These are phyloP conservation scores for Grosmannia huntii DNA, from an alignment of 2,329 filamentous ascomycete genomes.

Conservation along the genomic window DNA sequence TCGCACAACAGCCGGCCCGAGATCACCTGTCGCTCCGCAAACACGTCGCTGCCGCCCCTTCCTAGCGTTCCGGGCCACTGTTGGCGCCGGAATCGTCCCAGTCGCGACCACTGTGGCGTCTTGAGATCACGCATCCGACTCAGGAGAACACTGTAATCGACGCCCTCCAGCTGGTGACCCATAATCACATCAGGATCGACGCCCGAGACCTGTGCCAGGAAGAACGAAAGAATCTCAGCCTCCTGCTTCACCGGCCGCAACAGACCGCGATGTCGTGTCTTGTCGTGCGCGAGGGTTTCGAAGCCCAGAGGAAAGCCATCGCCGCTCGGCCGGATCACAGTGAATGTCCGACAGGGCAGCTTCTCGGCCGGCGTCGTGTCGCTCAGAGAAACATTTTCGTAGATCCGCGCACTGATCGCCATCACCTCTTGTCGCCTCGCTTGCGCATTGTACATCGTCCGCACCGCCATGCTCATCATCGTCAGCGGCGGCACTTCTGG, in stretches of 20 bases:
- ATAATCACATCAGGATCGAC: conserved; percentile 89
- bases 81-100: conserved; percentile 71
- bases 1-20: conserved; percentile 86
- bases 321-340: conserved; percentile 70
- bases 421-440: conserved; percentile 96
- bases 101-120: conserved; percentile 85
- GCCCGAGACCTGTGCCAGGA: conserved; percentile 76
- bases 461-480: conserved; percentile 86
- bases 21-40: conserved; percentile 81
- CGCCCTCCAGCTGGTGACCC: conserved; percentile 92
- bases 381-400: conserved; percentile 75
- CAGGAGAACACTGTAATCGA: conserved; percentile 85
- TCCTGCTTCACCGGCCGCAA: conserved; percentile 77
- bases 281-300: conserved; percentile 58
- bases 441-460: conserved; percentile 78
- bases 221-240: conserved; percentile 71
- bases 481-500: conserved; percentile 77
- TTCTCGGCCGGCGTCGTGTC: conserved; percentile 85
- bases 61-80: conserved; percentile 82
- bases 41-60: conserved; percentile 79
- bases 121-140: conserved; percentile 82
- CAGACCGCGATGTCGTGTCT: conserved; percentile 50
- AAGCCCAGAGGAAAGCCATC: conserved; percentile 75
- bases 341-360: conserved; percentile 81
- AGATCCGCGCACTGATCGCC: conserved; percentile 80